Conservation (phyloP, 2,329 filamentous ascomycete genomes). For the Diaporthe velutina region DNA sequence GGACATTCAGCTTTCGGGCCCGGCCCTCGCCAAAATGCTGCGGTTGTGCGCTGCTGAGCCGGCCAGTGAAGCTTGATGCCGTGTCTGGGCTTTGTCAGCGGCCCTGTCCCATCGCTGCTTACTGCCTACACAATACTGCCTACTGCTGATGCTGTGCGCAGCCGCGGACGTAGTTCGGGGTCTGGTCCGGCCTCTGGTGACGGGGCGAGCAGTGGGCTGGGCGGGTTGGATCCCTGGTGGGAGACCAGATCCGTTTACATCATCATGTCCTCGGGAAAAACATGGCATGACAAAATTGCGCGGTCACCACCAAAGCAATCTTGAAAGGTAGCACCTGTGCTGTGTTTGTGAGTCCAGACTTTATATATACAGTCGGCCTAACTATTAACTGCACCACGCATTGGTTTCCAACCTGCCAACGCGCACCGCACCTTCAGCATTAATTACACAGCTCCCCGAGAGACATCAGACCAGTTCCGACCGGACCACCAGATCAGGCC, state of each 20-base stretch:
- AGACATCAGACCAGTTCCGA: no score
- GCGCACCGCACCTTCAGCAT: background rate
- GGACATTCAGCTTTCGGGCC: background rate
- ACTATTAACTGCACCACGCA: background rate
- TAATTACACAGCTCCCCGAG: background rate
- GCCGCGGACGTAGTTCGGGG: conserved; percentile 31
- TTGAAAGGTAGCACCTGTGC: background rate
- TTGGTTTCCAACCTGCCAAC: background rate
- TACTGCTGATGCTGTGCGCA: background rate
- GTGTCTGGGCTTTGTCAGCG: conserved; percentile 24
- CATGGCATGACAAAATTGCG: conserved; percentile 31
- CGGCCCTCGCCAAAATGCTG: conserved; percentile 1
- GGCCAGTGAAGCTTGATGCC: background rate
- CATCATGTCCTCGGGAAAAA: conserved; percentile 25
- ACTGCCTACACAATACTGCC: no score
- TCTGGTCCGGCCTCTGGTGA: conserved; percentile 30
- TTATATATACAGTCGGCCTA: conserved; percentile 7
- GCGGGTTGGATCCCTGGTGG: background rate
- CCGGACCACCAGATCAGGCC: background rate
- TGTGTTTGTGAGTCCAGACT: background rate
- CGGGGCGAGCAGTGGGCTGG: background rate
- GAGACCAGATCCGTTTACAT: conserved; percentile 19
- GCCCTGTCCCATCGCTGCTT: no score
- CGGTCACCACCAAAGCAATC: background rate
- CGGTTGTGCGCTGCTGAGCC: background rate